Evolutionary conservation across 73 alveolate genomes (phyloP).

Genomic region (Tetrahymena malaccensis): DNA sequence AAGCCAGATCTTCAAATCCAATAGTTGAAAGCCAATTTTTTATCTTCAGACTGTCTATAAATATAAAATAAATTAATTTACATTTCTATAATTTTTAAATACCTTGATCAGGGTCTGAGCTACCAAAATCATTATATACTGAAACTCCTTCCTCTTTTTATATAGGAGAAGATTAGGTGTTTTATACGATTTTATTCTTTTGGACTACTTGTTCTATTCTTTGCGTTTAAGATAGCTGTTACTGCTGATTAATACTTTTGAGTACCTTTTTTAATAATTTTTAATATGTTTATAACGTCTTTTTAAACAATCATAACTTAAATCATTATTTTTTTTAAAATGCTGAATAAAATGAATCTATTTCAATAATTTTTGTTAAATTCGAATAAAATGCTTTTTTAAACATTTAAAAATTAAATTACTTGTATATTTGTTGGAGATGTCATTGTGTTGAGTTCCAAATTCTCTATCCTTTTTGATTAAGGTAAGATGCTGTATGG

Average conservation of each 20-base stretch:
- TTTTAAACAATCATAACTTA: neutral
- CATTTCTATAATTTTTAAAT: neutral
- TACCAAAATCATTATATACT: neutral
- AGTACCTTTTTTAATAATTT: neutral
- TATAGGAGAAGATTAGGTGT: neutral
- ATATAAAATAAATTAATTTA: neutral
- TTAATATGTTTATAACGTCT: neutral
- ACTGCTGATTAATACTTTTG: neutral
- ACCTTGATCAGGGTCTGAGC: neutral
- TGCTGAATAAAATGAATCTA: neutral
- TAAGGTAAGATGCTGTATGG: neutral
- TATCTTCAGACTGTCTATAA: neutral
- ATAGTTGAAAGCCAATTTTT: neutral
- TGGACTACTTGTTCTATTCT: neutral
- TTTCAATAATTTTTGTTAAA: too few species aligned
- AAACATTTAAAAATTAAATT: neutral
- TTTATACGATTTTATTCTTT: neutral
- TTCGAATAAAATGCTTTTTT: neutral
- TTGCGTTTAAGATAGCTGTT: neutral
- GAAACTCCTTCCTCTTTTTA: neutral
- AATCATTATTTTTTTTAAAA: neutral
- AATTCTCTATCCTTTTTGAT: neutral
- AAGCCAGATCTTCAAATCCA: neutral
- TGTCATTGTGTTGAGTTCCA: neutral
- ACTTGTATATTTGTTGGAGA: neutral